A percentile compares a stretch with the other conserved stretches of the same genome.
These are phyloP conservation scores for Stagonosporopsis rhizophila DNA, from an alignment of 2,329 filamentous ascomycete genomes.

Conservation along the genomic window DNA sequence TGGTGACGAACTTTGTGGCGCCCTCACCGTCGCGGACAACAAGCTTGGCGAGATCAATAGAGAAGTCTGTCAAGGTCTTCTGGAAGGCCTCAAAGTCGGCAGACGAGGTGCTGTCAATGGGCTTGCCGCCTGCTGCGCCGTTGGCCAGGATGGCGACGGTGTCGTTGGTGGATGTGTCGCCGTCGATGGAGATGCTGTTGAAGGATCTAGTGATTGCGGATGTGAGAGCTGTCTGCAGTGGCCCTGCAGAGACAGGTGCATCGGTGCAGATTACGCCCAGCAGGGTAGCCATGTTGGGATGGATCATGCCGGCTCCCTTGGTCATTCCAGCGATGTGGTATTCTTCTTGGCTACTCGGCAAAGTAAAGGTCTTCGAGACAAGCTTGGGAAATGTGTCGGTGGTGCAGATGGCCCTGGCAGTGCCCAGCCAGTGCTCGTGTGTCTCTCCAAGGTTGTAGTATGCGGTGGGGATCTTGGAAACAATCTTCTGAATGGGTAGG, in stretches of 20 bases:
- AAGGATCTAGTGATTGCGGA: conserved; percentile 83
- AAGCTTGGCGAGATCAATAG: conserved; percentile 85
- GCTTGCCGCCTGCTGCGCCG: conserved; percentile 79
- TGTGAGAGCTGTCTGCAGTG: conserved; percentile 74
- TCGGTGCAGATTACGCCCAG: conserved; percentile 93
- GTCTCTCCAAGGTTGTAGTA: conserved; percentile 73
- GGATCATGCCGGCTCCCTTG: conserved; percentile 98
- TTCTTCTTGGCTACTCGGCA: conserved; percentile 79
- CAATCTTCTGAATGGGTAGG: conserved; percentile 89
- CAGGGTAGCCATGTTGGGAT: conserved; percentile 97
- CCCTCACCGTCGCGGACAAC: conserved; percentile 96
- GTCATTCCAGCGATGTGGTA: conserved; percentile 94
- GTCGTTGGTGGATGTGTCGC: conserved; percentile 97
- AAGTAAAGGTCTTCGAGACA: conserved; percentile 79
- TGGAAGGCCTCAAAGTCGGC: conserved; percentile 75
- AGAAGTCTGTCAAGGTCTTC: conserved; percentile 75
- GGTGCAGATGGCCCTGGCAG: conserved; percentile 93
- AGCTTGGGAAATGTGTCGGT: conserved; percentile 99
- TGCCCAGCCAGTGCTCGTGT: conserved; percentile 85
- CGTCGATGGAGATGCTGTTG: conserved; percentile 96
- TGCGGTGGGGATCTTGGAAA: conserved; percentile 79
- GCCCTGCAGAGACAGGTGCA: conserved; percentile 73
- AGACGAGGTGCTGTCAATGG: conserved; percentile 63
- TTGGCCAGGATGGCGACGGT: conserved; percentile 95
- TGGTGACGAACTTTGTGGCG: conserved; percentile 96